Evolutionary conservation across 2,329 filamentous ascomycete species (phyloP).

Genomic region (Venturiaceae sp.): DNA sequence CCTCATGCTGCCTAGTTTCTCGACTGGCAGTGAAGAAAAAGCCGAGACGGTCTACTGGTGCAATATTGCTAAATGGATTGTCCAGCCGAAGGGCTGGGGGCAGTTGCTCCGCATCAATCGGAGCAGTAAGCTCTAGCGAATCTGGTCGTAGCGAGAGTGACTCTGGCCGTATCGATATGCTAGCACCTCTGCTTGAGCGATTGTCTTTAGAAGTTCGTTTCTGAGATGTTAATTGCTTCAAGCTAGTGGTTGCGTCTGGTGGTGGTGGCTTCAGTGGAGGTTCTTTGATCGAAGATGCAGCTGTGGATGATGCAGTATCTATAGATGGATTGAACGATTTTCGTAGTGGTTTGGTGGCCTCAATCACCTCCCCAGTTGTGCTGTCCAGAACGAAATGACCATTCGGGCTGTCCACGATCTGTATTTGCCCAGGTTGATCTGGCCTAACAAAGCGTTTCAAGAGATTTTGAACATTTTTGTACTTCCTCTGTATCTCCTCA

Average conservation of each 20-base stretch:
- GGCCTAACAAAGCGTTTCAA: constrained; percentile 6
- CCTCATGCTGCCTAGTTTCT: constrained; percentile 6
- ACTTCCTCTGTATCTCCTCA: constrained; percentile 6
- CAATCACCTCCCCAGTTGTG: constrained; percentile 6
- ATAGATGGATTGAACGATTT: not conserved
- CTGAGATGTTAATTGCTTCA: constrained; percentile 1
- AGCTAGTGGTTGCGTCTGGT: not conserved
- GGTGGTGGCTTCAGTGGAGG: not conserved
- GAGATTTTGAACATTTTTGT: constrained; percentile 5
- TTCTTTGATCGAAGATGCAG: not conserved
- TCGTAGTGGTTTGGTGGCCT: not conserved
- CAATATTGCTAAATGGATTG: not conserved
- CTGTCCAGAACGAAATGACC: constrained; percentile 8
- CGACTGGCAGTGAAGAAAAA: constrained; percentile 8
- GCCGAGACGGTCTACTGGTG: constrained; percentile 5
- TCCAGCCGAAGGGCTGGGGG: constrained; percentile 6
- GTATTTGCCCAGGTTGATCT: constrained; percentile 5
- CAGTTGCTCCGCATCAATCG: not conserved
- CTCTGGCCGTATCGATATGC: constrained; percentile 3
- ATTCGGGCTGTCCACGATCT: constrained; percentile 9
- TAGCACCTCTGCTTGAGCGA: not conserved
- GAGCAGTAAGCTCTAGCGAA: constrained; percentile 5
- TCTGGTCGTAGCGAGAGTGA: not conserved
- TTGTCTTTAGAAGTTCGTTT: not conserved
- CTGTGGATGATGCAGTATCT: not conserved